Conservation (phyloP, 75 land plant species). For the Larix kaempferi region DNA sequence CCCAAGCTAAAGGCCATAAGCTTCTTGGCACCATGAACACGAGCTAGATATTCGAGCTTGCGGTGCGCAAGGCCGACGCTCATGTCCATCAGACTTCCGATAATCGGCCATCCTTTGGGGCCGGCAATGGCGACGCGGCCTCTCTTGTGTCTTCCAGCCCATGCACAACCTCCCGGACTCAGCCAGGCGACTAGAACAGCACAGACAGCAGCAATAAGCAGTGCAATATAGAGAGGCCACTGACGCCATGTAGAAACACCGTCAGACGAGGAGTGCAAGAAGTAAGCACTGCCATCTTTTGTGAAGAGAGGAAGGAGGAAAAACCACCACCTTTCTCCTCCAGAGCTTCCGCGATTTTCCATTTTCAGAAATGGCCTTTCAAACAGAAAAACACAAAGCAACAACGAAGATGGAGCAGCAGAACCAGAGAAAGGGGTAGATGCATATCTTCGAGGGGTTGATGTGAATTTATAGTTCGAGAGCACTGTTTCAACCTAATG, state of each 20-base stretch:
- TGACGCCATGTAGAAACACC: constrained; percentile 1
- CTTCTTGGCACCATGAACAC: constrained; percentile 11
- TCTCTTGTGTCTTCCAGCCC: constrained; percentile 52
- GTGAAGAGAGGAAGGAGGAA: constrained; percentile 34
- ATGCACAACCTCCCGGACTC: constrained; percentile 58
- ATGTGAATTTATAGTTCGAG: too few relatives aligned
- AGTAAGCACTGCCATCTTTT: constrained; percentile 2
- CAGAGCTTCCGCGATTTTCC: background rate
- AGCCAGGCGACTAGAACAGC: constrained; percentile 26
- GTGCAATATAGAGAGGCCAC: constrained; percentile 1
- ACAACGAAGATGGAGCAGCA: too few relatives aligned
- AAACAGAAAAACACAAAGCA: too few relatives aligned
- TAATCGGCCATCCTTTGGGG: constrained; percentile 37
- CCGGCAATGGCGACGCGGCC: constrained; percentile 42
- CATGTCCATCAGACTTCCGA: constrained; percentile 36
- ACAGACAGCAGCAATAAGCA: background rate
- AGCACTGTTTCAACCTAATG: too few relatives aligned
- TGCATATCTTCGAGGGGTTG: too few relatives aligned
- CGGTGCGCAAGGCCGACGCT: constrained; percentile 38
- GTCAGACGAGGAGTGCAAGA: background rate
- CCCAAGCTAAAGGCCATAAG: constrained; percentile 70
- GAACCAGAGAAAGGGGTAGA: too few relatives aligned
- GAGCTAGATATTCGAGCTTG: constrained; percentile 28
- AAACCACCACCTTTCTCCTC: constrained; percentile 16
- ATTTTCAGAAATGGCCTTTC: background rate